A percentile compares a stretch with the other conserved stretches of the same genome.
Evolutionary conservation across 306 rosid species (phyloP).

Genomic region (Cotoneaster glaucophyllus): DNA sequence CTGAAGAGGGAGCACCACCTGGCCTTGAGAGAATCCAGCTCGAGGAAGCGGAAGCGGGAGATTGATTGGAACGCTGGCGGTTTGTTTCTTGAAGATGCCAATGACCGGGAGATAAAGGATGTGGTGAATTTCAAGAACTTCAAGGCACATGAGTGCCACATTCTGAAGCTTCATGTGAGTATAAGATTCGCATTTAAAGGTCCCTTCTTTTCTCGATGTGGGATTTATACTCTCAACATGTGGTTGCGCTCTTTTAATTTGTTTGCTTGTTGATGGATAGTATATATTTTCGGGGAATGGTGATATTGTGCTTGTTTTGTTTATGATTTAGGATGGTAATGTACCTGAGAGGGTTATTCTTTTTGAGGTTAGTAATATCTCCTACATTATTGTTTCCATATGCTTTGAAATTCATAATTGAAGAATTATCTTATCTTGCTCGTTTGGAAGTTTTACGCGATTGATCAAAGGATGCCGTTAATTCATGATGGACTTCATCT

Average conservation of each 20-base stretch:
- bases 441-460: not conserved
- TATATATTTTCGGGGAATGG: not conserved
- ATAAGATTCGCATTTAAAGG: not conserved
- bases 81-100: slow-evolving; percentile 34
- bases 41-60: slow-evolving; percentile 14
- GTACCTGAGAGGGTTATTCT: not conserved
- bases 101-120: slow-evolving; percentile 11
- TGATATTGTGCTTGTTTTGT: slow-evolving; percentile 5
- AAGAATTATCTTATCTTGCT: not conserved
- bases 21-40: not conserved
- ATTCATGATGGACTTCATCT: not conserved
- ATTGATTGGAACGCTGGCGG: slow-evolving; percentile 28
- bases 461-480: not conserved
- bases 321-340: slow-evolving; percentile 30
- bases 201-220: no score
- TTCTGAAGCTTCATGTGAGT: slow-evolving; percentile 51
- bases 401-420: not conserved
- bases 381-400: not conserved
- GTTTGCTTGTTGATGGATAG: not conserved
- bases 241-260: slow-evolving; percentile 3
- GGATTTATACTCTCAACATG: no score
- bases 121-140: slow-evolving; percentile 24
- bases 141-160: slow-evolving; percentile 32
- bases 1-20: slow-evolving; percentile 23
- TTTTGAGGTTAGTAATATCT: slow-evolving; percentile 33